Evolutionary conservation across 2,329 filamentous ascomycete species (phyloP), one percentile per base, ranked within the genome.

Genomic region (Triangularia setosa): DNA sequence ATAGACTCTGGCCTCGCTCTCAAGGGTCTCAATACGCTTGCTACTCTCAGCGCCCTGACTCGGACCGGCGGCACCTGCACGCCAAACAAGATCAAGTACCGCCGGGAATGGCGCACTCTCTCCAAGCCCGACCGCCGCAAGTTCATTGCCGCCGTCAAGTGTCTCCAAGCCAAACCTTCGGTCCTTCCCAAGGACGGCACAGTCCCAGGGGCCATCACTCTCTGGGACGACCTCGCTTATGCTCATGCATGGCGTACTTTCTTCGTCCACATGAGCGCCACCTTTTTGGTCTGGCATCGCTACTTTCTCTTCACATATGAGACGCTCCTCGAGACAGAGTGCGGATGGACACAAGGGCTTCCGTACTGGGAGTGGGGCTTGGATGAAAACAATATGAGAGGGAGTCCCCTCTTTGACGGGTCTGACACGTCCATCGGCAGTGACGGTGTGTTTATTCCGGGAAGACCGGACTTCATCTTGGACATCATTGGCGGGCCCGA

Each of bases 391-490:
- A 70, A 73, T 58, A 71, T 78, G 35, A 72, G 76, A 57, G 76
- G 71, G 64, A 80, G 78, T 5, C 75, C 79, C 2, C 65, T 82
- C 27, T 81, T 81, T 69, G 80, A 83, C 68, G 80, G 81, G 44
- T 79, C 76, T 18, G 76, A 74, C 21, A 77, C 74, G 12, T 80
- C 78, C 3, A 73, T 82, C 69, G 78, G 78, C 14, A 78, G 79
- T 11, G 79, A 83, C 68, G 80, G 81, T 3, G 77, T 65, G 7
- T 73, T 73, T 59, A 69, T 78, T 52, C 70, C 72, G 56, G 25
- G 58, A 14, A 55, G 52, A 8, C 28, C 24, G 9, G 33, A 55
- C 14, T 28, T 24, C 52, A 35, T 59, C 5, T 9, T 59, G 3
- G 11, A 44, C 33, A 25, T 59, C n/a, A 16, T 35, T 58, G 55